Base-by-base conservation (phyloP, 1,139 yeast genomes). In the Kurtzmaniella quercitrusa region DNA sequence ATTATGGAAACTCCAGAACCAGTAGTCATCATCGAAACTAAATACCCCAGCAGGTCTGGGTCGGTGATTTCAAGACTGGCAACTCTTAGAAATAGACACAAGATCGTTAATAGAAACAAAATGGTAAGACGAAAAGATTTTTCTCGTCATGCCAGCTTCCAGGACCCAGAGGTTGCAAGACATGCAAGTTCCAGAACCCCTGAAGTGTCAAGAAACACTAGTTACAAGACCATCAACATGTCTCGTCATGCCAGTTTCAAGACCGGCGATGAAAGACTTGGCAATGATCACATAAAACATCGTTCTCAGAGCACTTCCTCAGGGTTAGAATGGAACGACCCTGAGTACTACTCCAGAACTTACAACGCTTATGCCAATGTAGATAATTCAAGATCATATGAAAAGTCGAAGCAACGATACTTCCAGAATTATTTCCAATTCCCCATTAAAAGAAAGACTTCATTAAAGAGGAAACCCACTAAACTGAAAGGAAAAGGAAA, bases 361-460 rank as follows among this genome's bases (percentile, higher is more conserved):
- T 19, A 19, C 17, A 36, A 36, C 5, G 38, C 38, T 8, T 36
- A 36, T 19, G 23, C 38, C 27, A 36, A 36, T 10, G 38, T 36
- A 12, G 38, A 36, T 14, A 36, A 36, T 21, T 36, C 38, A 3
- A 33, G 27, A 14, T 19, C 27, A 16, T 34, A 5, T n/a, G 14
- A 29, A 37, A 41, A 33, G 23, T 42, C 46, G 11, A 42, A 41
- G 25, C 37, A 14, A 34, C 19, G 34, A 19, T 10, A 18, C 10
- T 19, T 31, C 11, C 41, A 31, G 21, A 15, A 19, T 9, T 29
- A 18, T 25, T 68, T 63, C 41, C 45, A 58, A 9, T 71, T 70
- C 47, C 75, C 75, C 2, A 73, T 70, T 1, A 60, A 54, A 41
- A 50, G 75, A 36, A 60, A 59, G 38, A 62, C 62, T 3, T 69